Base-by-base conservation (phyloP, 2,329 filamentous ascomycete species). In the Aspergillus terreus region DNA sequence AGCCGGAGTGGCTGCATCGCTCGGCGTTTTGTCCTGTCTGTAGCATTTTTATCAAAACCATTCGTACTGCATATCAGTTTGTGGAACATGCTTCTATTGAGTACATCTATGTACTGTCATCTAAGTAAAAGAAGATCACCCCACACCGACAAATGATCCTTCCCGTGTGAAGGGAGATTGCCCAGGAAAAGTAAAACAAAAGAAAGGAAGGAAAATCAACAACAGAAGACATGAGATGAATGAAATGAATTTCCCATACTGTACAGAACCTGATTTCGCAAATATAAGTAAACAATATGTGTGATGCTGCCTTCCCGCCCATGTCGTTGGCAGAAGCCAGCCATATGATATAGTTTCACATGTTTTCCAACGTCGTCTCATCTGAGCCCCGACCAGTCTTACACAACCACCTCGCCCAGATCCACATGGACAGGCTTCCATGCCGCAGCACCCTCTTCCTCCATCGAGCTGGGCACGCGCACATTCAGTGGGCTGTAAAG, bases 401-500 rank as follows among this genome's bases (percentile, higher is more conserved):
- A 78, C 57, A 74, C 73, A 70, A 88, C 78, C 59, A 90, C 78
- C 75, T 90, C 86, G 49, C 86, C 86, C 55, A 85, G 79, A 68
- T 90, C 86, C 57, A 90, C 80, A 62, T 88, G 77, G 48, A 80
- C 81, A 2, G 86, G 82, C 71, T 81, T 81, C 85, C 85, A 90
- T 4, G 81, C 77, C 63, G 75, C 75, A 41, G 83, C 82, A 44
- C 77, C 79, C 57, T 82, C 77, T 49, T 79, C 76, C 59, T 87
- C 78, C 76, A 82, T 86, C 57, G 88, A 84, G 66, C 86, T 89
- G 21, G 87, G 87, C 55, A 90, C 77, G 52, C 80, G 79, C 46
- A 84, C 81, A 57, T 82, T 74, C 60, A 81, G 66, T 1, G 94
- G 92, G 69, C 86, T 92, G 77, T 99, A 99, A 48, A 99, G 78